Evolutionary conservation across 257 asterid genomes (phyloP).

Genomic region (Fraxinus americana): DNA sequence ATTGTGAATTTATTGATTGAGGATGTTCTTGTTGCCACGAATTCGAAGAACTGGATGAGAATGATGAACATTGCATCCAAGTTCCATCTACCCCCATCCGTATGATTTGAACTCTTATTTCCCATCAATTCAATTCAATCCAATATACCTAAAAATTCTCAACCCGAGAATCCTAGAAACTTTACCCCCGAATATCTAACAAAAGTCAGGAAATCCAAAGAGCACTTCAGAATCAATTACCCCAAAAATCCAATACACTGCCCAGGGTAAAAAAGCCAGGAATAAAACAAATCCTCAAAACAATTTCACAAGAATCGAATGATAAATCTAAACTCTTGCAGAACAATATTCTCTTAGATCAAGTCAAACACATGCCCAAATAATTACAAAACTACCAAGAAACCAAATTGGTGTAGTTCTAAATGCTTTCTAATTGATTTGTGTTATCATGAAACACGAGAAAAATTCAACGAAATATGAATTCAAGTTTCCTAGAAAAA

Average conservation of each 20-base stretch:
- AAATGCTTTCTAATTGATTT: background rate
- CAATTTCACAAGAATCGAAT: too few species aligned
- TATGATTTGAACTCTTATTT: constrained; percentile 65
- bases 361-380: background rate
- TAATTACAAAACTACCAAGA: background rate
- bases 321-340: too few species aligned
- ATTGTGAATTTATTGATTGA: constrained; percentile 50
- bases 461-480: constrained; percentile 31
- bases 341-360: too few species aligned
- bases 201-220: background rate
- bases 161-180: constrained; percentile 27
- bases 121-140: constrained; percentile 75
- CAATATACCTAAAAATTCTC: constrained; percentile 31
- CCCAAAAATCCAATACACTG: too few species aligned
- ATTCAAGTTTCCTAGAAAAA: background rate
- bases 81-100: constrained; percentile 44
- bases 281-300: too few species aligned
- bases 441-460: constrained; percentile 14
- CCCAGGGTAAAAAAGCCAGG: too few species aligned
- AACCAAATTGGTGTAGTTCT: background rate
- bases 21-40: constrained; percentile 51
- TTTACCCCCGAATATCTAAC: background rate
- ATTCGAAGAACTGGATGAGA: constrained; percentile 41
- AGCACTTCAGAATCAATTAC: too few species aligned
- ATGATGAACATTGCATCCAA: constrained; percentile 55